A percentile compares a stretch with the other conserved stretches of the same genome.
Evolutionary conservation across 2,329 filamentous ascomycete species (phyloP).

Genomic region (Aspergillus sp.): DNA sequence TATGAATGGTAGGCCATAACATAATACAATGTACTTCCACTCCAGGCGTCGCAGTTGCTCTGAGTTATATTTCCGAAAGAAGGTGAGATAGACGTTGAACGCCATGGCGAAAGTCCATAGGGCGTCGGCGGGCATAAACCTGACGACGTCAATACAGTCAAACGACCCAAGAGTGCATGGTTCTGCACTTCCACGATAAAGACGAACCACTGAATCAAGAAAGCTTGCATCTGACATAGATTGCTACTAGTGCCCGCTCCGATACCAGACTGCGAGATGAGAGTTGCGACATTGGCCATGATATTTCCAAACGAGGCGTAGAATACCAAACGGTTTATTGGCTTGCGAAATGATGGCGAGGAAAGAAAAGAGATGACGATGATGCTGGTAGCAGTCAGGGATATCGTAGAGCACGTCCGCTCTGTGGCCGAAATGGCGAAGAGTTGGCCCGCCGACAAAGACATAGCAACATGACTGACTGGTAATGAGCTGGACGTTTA

Average conservation of each 20-base stretch:
- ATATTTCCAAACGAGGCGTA: constrained; percentile 82
- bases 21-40: constrained; percentile 65
- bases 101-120: constrained; percentile 81
- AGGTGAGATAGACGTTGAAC: constrained; percentile 77
- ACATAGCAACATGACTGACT: constrained; percentile 25
- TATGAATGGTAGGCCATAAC: constrained; percentile 72
- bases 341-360: constrained; percentile 74
- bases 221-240: constrained; percentile 73
- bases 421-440: constrained; percentile 62
- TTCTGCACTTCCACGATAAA: neutral
- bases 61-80: constrained; percentile 71
- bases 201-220: constrained; percentile 78
- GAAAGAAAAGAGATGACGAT: constrained; percentile 69
- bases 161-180: neutral
- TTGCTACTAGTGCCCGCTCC: constrained; percentile 48
- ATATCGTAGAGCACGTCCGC: constrained; percentile 68
- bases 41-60: constrained; percentile 66
- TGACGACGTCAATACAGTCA: constrained; percentile 31
- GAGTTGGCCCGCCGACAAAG: constrained; percentile 40
- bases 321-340: constrained; percentile 83
- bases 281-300: constrained; percentile 71
- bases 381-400: constrained; percentile 68
- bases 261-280: constrained; percentile 67
- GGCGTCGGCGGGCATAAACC: constrained; percentile 76
- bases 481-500: neutral